Evolutionary conservation across 257 asterid species (phyloP).

Genomic region (Fraxinus americana): DNA sequence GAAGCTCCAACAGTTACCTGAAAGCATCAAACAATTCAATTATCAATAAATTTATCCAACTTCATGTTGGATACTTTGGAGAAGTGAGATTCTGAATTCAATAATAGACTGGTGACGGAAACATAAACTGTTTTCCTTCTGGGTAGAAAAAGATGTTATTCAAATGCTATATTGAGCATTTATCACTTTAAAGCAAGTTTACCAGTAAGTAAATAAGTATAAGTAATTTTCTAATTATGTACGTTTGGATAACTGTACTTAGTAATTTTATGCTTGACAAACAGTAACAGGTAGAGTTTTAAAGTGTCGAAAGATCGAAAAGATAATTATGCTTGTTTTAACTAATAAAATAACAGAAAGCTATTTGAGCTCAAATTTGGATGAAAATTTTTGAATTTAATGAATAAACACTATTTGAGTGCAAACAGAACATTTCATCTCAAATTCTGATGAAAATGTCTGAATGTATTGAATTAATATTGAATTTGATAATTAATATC

Average conservation of each 20-base stretch:
- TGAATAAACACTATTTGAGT: background rate
- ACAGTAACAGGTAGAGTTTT: background rate
- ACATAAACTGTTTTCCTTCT: background rate
- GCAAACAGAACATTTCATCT: background rate
- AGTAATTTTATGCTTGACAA: background rate
- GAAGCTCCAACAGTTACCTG: conserved; percentile 96
- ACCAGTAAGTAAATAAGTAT: background rate
- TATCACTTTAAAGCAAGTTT: background rate
- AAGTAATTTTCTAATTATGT: background rate
- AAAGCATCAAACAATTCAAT: conserved; percentile 29
- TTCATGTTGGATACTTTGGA: background rate
- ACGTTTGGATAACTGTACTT: background rate
- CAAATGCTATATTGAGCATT: background rate
- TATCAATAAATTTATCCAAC: conserved; percentile 12
- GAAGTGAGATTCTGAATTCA: background rate
- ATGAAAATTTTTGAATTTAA: background rate
- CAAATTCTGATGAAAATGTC: background rate
- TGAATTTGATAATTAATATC: background rate
- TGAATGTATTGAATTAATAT: background rate
- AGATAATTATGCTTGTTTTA: background rate
- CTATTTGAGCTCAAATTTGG: background rate
- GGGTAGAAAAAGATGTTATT: background rate
- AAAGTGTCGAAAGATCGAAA: background rate
- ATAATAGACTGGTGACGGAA: background rate
- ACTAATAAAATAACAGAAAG: background rate